Base-by-base conservation (phyloP, 2,329 filamentous ascomycete species). In the Botrytis cinerea region DNA sequence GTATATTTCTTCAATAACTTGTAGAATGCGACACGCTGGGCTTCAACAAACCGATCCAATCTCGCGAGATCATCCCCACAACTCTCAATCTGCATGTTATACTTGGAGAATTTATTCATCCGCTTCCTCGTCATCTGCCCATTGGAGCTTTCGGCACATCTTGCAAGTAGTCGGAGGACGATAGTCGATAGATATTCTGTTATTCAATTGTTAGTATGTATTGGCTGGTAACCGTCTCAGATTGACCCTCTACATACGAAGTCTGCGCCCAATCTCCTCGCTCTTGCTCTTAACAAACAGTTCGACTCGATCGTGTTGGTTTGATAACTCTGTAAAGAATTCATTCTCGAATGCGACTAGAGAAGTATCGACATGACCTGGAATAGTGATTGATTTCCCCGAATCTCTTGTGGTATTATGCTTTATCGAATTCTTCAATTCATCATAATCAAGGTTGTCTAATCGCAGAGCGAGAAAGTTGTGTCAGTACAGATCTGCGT, bases 391-490 rank as follows among this genome's bases (percentile, higher is more conserved):
- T 63, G 92, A 91, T 77, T 85, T 86, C 67, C 90, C 91, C 78
- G 92, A 89, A 81, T 91, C 89, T 62, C 87, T 88, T 20, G 90
- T 91, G 2, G 93, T 97, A 80, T 94, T 89, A 74, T 88, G 88
- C 82, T 95, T 96, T 85, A 97, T 95, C 79, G 93, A 87, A 81
- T 93, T 88, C 83, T 97, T 97, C 76, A 97, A 87, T 67, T 92
- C 92, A 81, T 95, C 93, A 85, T 97, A 97, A 82, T 96, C 93
- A 82, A 97, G 90, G 82, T 97, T 96, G 81, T 95, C 91, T 93
- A 45, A 43, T 35, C 76, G 74, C 40, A 73, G 46, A 57, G 51
- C 28, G 40, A 67, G 46, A 75, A 71, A 45, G 43, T 28, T 22
- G 57, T 71, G 69, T 74, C 64, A 74, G 73, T 60, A 67, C 51